A percentile compares a stretch with the other conserved stretches of the same genome.
Evolutionary conservation across 2,329 filamentous ascomycete species (phyloP).

Genomic region (Geoglossum cookeanum): DNA sequence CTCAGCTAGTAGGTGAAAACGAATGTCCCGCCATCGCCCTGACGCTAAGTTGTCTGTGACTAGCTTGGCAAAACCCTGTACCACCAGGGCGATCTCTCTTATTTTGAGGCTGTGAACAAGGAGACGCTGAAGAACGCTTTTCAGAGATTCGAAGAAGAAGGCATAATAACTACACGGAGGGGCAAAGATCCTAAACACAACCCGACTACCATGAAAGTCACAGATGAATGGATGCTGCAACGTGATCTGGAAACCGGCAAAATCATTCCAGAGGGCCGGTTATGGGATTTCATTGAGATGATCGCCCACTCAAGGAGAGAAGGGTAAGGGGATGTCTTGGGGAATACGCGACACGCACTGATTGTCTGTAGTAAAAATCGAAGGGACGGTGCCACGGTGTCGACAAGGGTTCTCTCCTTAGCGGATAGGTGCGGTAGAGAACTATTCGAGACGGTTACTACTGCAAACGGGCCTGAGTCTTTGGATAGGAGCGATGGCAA

Average conservation of each 20-base stretch:
- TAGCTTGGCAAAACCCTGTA: conserved; percentile 81
- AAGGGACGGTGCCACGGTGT: conserved; percentile 79
- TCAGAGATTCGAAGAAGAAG: conserved; percentile 71
- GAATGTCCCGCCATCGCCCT: background rate
- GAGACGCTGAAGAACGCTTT: conserved; percentile 93
- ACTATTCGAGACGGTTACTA: conserved; percentile 40
- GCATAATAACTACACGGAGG: conserved; percentile 61
- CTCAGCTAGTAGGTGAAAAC: conserved; percentile 46
- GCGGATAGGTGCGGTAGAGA: conserved; percentile 43
- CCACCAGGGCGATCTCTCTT: conserved; percentile 89
- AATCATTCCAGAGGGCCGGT: conserved; percentile 48
- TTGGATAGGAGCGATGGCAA: conserved; percentile 3
- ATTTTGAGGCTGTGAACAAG: conserved; percentile 97
- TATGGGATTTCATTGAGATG: conserved; percentile 85
- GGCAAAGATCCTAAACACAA: conserved; percentile 29
- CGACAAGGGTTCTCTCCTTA: conserved; percentile 57
- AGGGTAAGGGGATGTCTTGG: conserved; percentile 29
- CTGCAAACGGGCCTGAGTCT: conserved; percentile 4
- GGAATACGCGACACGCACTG: background rate
- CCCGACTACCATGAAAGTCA: conserved; percentile 42
- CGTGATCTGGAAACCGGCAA: conserved; percentile 41
- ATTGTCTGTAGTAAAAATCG: conserved; percentile 49
- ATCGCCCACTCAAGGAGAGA: conserved; percentile 71
- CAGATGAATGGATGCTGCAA: conserved; percentile 53
- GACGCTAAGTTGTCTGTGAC: conserved; percentile 22